A percentile compares a stretch with the other conserved stretches of the same genome.
Evolutionary conservation across 306 rosid species (phyloP).

Genomic region (Ammopiptanthus mongolicus): DNA sequence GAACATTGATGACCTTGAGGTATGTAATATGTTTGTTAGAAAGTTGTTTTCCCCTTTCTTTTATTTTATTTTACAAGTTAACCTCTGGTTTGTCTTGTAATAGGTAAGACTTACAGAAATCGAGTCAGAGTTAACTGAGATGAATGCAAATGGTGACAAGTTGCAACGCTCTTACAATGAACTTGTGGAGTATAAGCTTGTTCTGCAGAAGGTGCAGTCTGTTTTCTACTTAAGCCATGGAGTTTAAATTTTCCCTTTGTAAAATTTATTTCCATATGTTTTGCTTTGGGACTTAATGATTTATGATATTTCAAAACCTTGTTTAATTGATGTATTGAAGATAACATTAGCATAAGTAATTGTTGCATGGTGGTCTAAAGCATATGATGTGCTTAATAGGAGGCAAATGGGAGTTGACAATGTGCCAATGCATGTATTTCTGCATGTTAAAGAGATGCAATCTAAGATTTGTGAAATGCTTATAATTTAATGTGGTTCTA

Average conservation of each 20-base stretch:
- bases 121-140: conserved; percentile 82
- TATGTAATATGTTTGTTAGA: conserved; percentile 23
- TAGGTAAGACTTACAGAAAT: conserved; percentile 88
- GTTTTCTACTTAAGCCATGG: conserved; percentile 14
- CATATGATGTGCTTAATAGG: neutral
- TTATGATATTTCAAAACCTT: neutral
- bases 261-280: neutral
- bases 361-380: neutral
- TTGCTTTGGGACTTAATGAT: conserved; percentile 5
- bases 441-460: neutral
- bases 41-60: neutral
- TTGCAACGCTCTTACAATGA: conserved; percentile 86
- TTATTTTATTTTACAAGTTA: neutral
- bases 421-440: conserved; percentile 1
- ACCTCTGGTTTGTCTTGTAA: conserved; percentile 22
- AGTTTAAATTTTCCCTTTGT: neutral
- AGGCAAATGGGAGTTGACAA: neutral
- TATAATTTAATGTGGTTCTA: neutral
- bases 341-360: neutral
- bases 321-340: conserved; percentile 1
- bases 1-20: conserved; percentile 84
- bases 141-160: conserved; percentile 90
- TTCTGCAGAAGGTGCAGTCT: conserved; percentile 71
- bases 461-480: neutral
- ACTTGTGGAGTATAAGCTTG: conserved; percentile 84